Conservation (phyloP, 148 eudicot genomes). For the Chenopodium quinoa region DNA sequence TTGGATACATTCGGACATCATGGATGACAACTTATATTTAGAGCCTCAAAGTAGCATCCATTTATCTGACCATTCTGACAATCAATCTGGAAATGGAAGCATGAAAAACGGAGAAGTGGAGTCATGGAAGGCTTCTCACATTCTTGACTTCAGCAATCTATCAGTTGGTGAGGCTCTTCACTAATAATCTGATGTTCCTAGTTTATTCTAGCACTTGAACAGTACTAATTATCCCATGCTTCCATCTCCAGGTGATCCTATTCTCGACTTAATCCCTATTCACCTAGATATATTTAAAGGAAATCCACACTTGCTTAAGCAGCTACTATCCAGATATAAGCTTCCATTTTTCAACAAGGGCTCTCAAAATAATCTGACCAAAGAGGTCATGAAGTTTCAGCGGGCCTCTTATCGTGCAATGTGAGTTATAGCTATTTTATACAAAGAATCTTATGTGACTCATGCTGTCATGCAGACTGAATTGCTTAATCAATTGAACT, state of each 20-base stretch:
- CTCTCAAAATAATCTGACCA: conserved; percentile 23
- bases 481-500: not conserved
- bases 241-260: conserved; percentile 67
- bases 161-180: conserved; percentile 59
- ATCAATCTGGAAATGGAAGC: conserved; percentile 28
- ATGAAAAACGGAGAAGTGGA: conserved; percentile 21
- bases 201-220: conserved; percentile 3
- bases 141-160: conserved; percentile 84
- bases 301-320: conserved; percentile 56
- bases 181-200: not conserved
- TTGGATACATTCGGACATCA: conserved; percentile 92
- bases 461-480: not conserved
- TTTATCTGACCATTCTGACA: conserved; percentile 28
- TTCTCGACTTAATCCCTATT: conserved; percentile 80
- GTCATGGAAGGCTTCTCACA: conserved; percentile 65
- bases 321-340: conserved; percentile 59
- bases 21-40: conserved; percentile 89
- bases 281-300: conserved; percentile 82
- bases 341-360: conserved; percentile 53
- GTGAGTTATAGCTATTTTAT: conserved; percentile 46
- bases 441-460: not conserved
- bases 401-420: conserved; percentile 73
- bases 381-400: conserved; percentile 41
- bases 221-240: not conserved
- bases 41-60: conserved; percentile 38